phyloP scores from a whole-genome alignment of 768 basidiomycete species.

The Candolleomyces efflorescens region DNA sequence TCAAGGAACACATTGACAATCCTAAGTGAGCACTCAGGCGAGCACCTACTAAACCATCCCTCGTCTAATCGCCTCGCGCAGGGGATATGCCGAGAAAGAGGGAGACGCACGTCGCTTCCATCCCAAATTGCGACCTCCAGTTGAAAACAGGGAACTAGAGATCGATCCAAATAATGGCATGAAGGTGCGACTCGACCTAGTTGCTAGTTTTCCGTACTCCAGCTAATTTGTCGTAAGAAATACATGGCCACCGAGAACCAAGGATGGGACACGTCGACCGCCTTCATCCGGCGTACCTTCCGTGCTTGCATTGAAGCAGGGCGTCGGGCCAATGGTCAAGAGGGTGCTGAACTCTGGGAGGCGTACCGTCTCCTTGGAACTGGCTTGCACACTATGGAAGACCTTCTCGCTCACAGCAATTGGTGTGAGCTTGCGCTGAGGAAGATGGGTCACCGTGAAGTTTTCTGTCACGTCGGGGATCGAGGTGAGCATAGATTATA shows the following conservation, averaged over 20 bases:
- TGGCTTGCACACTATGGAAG: slow-evolving; percentile 66
- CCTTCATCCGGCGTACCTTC: slow-evolving; percentile 60
- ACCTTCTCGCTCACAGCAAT: slow-evolving; percentile 74
- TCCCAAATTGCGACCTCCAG: slow-evolving; percentile 69
- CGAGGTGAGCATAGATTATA: slow-evolving; percentile 27
- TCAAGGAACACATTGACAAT: slow-evolving; percentile 73
- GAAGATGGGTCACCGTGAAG: slow-evolving; percentile 63
- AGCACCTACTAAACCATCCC: neutral
- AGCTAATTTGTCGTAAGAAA: slow-evolving; percentile 38
- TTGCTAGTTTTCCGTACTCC: neutral
- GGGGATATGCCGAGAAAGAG: slow-evolving; percentile 64
- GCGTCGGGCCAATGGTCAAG: slow-evolving; percentile 49
- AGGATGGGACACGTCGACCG: slow-evolving; percentile 73
- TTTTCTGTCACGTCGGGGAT: slow-evolving; percentile 80
- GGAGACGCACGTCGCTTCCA: slow-evolving; percentile 72
- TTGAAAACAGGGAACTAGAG: slow-evolving; percentile 67
- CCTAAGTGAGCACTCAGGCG: slow-evolving; percentile 45
- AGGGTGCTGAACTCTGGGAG: slow-evolving; percentile 55
- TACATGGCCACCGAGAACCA: slow-evolving; percentile 71
- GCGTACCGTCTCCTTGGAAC: slow-evolving; percentile 70
- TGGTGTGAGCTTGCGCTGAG: slow-evolving; percentile 74
- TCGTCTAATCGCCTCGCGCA: slow-evolving; percentile 16
- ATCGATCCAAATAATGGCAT: slow-evolving; percentile 75
- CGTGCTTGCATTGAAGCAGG: slow-evolving; percentile 64
- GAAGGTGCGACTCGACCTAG: slow-evolving; percentile 45